These are phyloP conservation scores for Geotrichum citri-aurantii DNA, from an alignment of 1,139 yeast genomes.

Conservation along the genomic window DNA sequence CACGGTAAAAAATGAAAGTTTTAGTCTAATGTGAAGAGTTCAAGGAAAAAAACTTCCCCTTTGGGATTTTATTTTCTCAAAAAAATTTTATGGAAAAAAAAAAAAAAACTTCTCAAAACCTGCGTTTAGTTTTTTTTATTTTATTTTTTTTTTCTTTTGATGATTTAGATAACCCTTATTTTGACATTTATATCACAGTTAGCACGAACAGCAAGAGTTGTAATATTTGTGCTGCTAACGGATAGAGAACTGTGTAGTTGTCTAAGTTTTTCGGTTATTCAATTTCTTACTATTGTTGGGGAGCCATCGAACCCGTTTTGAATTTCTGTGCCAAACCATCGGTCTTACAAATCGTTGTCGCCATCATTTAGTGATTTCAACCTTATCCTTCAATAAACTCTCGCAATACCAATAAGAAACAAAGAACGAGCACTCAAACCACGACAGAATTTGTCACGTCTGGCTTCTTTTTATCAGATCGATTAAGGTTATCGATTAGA, in stretches of 20 bases:
- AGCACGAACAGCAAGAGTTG: neutral
- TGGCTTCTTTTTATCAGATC: neutral
- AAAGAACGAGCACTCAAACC: neutral
- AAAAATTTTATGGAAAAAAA: neutral
- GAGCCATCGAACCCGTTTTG: neutral
- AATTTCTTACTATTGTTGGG: too few relatives aligned
- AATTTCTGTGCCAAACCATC: neutral
- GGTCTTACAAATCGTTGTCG: neutral
- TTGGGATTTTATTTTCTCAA: neutral
- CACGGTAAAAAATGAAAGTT: neutral
- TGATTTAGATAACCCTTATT: neutral
- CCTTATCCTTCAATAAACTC: neutral
- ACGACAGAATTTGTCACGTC: neutral
- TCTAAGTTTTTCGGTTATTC: neutral
- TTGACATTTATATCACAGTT: neutral
- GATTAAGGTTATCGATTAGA: neutral
- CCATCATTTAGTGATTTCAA: neutral
- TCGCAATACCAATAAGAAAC: neutral
- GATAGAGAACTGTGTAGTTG: neutral
- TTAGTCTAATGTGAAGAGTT: neutral
- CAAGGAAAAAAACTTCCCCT: neutral
- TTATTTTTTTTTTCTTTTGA: neutral
- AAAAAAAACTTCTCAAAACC: neutral
- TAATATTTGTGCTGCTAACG: neutral
- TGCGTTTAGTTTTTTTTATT: neutral